These are phyloP conservation scores for Ambrosia artemisiifolia DNA, from an alignment of 129 eudicot genomes.

Conservation along the genomic window DNA sequence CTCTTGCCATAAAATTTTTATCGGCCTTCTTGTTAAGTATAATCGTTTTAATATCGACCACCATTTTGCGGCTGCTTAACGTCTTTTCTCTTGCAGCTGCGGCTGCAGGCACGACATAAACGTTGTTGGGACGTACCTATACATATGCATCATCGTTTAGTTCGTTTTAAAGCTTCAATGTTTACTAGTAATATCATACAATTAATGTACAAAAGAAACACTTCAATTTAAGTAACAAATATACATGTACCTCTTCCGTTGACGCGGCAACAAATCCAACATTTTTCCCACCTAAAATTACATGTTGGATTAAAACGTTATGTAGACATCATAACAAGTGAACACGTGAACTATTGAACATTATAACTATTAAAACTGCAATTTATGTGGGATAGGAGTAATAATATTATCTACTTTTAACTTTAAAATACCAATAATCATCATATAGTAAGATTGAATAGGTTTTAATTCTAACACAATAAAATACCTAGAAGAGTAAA, in stretches of 20 bases:
- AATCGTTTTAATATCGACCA: conserved; percentile 1
- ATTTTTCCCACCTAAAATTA: conserved; percentile 25
- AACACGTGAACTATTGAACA: too few species aligned
- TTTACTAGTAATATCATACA: neutral
- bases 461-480: neutral
- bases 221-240: neutral
- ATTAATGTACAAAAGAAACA: neutral
- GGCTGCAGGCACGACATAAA: conserved; percentile 22
- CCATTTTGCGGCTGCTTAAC: conserved; percentile 35
- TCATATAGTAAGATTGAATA: neutral
- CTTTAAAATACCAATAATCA: neutral
- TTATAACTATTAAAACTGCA: neutral
- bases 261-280: conserved; percentile 22
- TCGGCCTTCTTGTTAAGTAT: conserved; percentile 1
- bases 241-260: conserved; percentile 30
- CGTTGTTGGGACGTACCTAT: conserved; percentile 24
- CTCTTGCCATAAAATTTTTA: conserved; percentile 2
- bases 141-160: neutral
- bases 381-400: too few species aligned
- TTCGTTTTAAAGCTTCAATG: neutral
- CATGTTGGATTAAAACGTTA: neutral
- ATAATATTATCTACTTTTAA: too few species aligned
- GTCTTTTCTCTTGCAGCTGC: conserved; percentile 34
- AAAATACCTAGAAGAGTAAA: too few species aligned
- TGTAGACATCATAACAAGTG: neutral